These are phyloP conservation scores for Aspergillus melleus DNA, from an alignment of 2,329 filamentous ascomycete genomes.

Conservation along the genomic window DNA sequence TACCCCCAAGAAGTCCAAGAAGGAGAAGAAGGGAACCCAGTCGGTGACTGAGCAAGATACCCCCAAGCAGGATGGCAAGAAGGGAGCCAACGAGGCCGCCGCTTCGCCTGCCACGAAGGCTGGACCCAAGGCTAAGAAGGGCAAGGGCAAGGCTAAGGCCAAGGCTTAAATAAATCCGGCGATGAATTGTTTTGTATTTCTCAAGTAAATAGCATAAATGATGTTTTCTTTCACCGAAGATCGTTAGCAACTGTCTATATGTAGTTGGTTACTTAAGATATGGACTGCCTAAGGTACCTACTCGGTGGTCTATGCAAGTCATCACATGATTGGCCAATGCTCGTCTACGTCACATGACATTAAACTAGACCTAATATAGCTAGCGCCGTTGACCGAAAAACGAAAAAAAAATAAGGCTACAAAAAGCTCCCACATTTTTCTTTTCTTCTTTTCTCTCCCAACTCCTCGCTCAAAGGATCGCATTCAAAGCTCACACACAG, in stretches of 20 bases:
- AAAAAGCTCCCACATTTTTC: constrained; percentile 20
- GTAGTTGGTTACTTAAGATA: too few relatives aligned
- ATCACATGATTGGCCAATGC: neutral
- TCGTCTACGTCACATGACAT: neutral
- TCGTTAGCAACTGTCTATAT: neutral
- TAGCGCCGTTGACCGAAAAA: constrained; percentile 22
- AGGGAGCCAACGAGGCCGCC: constrained; percentile 10
- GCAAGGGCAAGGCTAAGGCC: constrained; percentile 32
- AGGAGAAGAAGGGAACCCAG: constrained; percentile 20
- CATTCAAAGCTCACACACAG: constrained; percentile 98
- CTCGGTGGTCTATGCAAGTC: neutral
- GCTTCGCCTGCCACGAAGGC: constrained; percentile 27
- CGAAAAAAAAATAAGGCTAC: constrained; percentile 21
- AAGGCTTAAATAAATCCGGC: constrained; percentile 21
- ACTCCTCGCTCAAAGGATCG: constrained; percentile 99
- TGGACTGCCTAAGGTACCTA: too few relatives aligned
- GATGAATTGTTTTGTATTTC: constrained; percentile 6
- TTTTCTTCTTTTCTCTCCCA: constrained; percentile 50
- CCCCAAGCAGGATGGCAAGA: constrained; percentile 10
- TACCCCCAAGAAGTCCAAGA: constrained; percentile 28
- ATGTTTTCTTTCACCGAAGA: neutral
- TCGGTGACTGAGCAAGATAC: constrained; percentile 14
- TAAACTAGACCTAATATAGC: neutral
- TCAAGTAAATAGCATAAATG: constrained; percentile 11
- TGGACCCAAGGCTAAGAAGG: constrained; percentile 33